These are phyloP conservation scores for Gliomastix tumulicola DNA, from an alignment of 2,329 filamentous ascomycete genomes.

Conservation along the genomic window DNA sequence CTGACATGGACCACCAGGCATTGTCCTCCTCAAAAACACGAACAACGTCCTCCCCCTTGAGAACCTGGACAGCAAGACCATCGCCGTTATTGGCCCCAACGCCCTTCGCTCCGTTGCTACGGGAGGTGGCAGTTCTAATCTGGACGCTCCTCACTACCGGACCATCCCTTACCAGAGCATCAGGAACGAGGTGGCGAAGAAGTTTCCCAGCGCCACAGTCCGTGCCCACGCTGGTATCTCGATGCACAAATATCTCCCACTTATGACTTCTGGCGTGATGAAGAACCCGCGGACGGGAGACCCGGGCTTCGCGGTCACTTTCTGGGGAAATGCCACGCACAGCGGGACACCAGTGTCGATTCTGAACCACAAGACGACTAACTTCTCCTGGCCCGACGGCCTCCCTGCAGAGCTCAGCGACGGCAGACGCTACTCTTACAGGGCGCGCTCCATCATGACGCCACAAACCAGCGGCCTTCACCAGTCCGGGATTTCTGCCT, in stretches of 20 bases:
- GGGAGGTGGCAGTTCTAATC: conserved; percentile 26
- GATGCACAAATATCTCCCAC: not conserved
- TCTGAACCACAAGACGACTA: not conserved
- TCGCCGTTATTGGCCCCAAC: conserved; percentile 72
- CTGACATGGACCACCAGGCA: conserved; percentile 19
- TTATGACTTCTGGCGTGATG: not conserved
- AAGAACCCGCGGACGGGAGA: not conserved
- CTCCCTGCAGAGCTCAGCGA: not conserved
- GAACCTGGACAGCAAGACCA: conserved; percentile 46
- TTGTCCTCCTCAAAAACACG: conserved; percentile 53
- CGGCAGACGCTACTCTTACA: not conserved
- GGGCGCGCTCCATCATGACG: not conserved
- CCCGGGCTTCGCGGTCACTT: not conserved
- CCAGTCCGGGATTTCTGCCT: not conserved
- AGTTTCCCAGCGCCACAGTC: not conserved
- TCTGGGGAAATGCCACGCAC: not conserved
- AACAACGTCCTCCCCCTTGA: conserved; percentile 43
- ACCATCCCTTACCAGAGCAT: conserved; percentile 66
- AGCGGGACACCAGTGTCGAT: not conserved
- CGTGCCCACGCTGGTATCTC: not conserved
- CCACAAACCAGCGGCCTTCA: not conserved
- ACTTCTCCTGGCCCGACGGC: not conserved
- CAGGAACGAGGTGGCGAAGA: conserved; percentile 15
- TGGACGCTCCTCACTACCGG: conserved; percentile 34
- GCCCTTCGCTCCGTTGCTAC: conserved; percentile 62